These are phyloP conservation scores for Zygosaccharomyces pseudobailii DNA, from an alignment of 1,139 yeast species.

Conservation along the genomic window DNA sequence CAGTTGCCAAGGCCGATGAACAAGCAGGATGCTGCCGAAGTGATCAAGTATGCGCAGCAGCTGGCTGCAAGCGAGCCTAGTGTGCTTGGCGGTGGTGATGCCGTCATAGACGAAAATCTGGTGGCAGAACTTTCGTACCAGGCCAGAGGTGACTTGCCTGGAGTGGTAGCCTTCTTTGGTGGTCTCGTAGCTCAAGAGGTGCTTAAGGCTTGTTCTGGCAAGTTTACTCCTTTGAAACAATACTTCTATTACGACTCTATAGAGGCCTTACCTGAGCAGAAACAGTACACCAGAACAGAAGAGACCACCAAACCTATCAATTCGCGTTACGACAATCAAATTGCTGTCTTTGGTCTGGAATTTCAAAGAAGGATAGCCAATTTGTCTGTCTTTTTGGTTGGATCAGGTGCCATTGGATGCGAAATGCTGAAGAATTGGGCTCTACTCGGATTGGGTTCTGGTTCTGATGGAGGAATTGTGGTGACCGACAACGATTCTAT, in stretches of 20 bases:
- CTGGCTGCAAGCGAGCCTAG: slow-evolving; percentile 56
- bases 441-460: slow-evolving; percentile 89
- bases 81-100: slow-evolving; percentile 51
- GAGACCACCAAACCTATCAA: slow-evolving; percentile 70
- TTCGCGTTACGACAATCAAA: slow-evolving; percentile 86
- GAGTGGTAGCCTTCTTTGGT: slow-evolving; percentile 84
- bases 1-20: slow-evolving; percentile 73
- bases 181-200: slow-evolving; percentile 97
- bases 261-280: slow-evolving; percentile 73
- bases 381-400: slow-evolving; percentile 82
- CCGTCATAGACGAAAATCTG: slow-evolving; percentile 52
- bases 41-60: slow-evolving; percentile 56
- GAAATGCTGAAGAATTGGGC: slow-evolving; percentile 99
- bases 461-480: slow-evolving; percentile 75
- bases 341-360: slow-evolving; percentile 84
- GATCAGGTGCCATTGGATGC: slow-evolving; percentile 99
- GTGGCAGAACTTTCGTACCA: slow-evolving; percentile 74
- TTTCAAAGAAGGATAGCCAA: slow-evolving; percentile 72
- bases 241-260: slow-evolving; percentile 90
- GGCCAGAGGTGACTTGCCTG: slow-evolving; percentile 90
- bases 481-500: slow-evolving; percentile 94
- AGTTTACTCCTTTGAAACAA: slow-evolving; percentile 86
- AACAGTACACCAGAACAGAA: slow-evolving; percentile 56
- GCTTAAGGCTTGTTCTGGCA: slow-evolving; percentile 89
- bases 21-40: slow-evolving; percentile 67